These are phyloP conservation scores for Penium margaritaceum DNA, from an alignment of 139 green algal species.

Conservation along the genomic window DNA sequence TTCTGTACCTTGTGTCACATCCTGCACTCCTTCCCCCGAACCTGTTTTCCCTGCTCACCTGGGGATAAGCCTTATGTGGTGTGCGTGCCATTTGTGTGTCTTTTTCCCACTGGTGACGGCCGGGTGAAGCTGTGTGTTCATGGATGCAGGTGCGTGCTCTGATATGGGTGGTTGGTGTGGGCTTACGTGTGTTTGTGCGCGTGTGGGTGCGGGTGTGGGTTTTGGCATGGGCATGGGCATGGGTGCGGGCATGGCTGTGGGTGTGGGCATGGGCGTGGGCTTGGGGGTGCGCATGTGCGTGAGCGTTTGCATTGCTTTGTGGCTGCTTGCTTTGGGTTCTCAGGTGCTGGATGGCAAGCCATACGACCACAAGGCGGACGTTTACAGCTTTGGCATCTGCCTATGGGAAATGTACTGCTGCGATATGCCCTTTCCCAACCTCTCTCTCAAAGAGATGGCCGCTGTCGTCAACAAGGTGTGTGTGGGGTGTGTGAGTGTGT, in stretches of 20 bases:
- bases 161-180: not conserved
- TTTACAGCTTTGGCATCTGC: conserved; percentile 83
- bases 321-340: not conserved
- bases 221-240: not conserved
- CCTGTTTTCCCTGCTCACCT: no score
- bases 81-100: no score
- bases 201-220: not conserved
- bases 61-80: no score
- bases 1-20: no score
- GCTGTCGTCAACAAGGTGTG: conserved; percentile 36
- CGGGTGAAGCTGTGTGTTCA: not conserved
- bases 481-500: not conserved
- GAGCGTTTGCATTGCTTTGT: not conserved
- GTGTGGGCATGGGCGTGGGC: not conserved
- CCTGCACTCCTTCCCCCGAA: no score
- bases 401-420: conserved; percentile 79
- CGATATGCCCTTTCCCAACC: conserved; percentile 34
- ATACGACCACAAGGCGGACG: conserved; percentile 78
- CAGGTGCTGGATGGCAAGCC: conserved; percentile 95
- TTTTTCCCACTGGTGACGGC: not conserved
- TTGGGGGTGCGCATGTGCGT: not conserved
- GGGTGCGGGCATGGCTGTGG: not conserved
- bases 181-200: not conserved
- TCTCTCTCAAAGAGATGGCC: conserved; percentile 31
- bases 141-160: not conserved